Conservation (phyloP, 1,139 yeast genomes). For the Candida buenavistaensis region DNA sequence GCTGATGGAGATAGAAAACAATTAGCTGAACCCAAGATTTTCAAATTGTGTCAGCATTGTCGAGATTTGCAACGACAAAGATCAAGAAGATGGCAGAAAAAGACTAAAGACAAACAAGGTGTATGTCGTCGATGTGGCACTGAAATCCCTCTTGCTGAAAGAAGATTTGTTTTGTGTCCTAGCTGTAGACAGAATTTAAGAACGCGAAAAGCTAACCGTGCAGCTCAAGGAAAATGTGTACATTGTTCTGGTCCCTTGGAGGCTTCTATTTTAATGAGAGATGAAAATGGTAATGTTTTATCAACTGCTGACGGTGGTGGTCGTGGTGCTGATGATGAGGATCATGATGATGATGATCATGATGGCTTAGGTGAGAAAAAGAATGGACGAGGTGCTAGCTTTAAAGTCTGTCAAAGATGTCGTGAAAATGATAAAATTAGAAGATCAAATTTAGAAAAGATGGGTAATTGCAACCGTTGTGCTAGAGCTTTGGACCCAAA, state of each 20-base stretch:
- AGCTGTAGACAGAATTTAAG: slow-evolving; percentile 56
- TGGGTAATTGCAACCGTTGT: slow-evolving; percentile 65
- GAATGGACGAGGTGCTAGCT: slow-evolving; percentile 19
- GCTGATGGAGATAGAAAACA: slow-evolving; percentile 20
- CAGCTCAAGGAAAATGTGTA: slow-evolving; percentile 64
- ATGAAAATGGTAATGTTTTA: slow-evolving; percentile 9
- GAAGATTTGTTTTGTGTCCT: slow-evolving; percentile 58
- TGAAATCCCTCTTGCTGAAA: slow-evolving; percentile 49
- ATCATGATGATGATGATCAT: slow-evolving; percentile 13
- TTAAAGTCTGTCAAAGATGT: slow-evolving; percentile 64
- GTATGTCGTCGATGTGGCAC: slow-evolving; percentile 67
- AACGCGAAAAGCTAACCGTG: slow-evolving; percentile 55
- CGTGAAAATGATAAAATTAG: slow-evolving; percentile 61
- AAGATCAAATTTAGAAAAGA: slow-evolving; percentile 53
- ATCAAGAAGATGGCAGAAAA: slow-evolving; percentile 62
- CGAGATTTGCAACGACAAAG: slow-evolving; percentile 63
- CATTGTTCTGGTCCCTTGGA: slow-evolving; percentile 67
- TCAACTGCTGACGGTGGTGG: slow-evolving; percentile 2
- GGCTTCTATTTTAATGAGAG: slow-evolving; percentile 33
- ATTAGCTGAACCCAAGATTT: slow-evolving; percentile 47
- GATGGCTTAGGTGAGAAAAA: slow-evolving; percentile 9
- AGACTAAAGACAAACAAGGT: slow-evolving; percentile 59
- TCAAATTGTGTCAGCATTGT: slow-evolving; percentile 63
- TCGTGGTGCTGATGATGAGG: slow-evolving; percentile 4
- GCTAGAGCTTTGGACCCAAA: slow-evolving; percentile 46